Evolutionary conservation across 202 grass and related monocot genomes (phyloP).

Genomic region (Saccharum hybrid): DNA sequence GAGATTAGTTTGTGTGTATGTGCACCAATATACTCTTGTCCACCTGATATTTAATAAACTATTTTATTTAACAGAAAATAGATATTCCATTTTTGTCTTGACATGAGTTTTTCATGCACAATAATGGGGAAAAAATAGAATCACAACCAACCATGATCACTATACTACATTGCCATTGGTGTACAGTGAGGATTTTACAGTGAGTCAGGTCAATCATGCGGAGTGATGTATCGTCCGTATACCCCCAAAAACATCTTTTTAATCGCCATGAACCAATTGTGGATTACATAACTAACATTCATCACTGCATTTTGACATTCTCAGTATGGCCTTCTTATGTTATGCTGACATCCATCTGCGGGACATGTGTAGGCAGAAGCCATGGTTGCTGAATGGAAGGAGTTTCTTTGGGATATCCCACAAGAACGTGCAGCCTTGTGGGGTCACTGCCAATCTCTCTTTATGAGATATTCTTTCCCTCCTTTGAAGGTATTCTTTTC

Average conservation of each 20-base stretch:
- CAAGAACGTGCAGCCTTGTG: constrained; percentile 96
- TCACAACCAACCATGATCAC: background rate
- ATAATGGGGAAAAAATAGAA: background rate
- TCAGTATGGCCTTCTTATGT: constrained; percentile 32
- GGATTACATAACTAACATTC: constrained; percentile 8
- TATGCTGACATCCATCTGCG: constrained; percentile 30
- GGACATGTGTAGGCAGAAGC: constrained; percentile 78
- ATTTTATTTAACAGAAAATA: background rate
- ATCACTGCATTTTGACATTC: constrained; percentile 21
- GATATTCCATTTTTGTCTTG: background rate
- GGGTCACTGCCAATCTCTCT: constrained; percentile 93
- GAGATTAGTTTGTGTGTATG: background rate
- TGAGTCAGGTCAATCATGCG: background rate
- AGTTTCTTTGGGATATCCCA: constrained; percentile 98
- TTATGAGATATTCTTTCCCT: constrained; percentile 83
- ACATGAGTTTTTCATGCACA: background rate
- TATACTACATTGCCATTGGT: constrained; percentile 11
- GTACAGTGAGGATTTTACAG: background rate
- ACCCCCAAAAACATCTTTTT: background rate
- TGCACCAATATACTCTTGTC: constrained; percentile 16
- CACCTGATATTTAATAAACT: constrained; percentile 8
- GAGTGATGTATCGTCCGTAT: background rate
- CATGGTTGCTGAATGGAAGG: constrained; percentile 98
- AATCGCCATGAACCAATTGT: background rate
- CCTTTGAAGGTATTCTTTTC: constrained; percentile 62